Evolutionary conservation across 1,284 basidiomycete species (phyloP), one percentile per base, ranked within the genome.

Genomic region (Ceratobasidium sp.): DNA sequence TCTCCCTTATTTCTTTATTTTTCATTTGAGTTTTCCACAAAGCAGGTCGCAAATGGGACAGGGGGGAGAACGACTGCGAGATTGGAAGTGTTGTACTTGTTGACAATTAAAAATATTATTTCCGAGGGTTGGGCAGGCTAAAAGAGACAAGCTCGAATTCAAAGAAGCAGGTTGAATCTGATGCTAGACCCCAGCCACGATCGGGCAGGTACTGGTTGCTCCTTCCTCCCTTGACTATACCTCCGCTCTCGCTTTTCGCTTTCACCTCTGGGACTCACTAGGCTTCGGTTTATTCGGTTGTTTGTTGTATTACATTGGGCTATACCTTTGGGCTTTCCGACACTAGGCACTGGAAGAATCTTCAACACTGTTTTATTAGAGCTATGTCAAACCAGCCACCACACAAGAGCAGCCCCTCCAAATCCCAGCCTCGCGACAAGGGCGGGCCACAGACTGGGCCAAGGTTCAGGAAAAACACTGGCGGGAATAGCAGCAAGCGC

Each of bases 171-270:
- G 62, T 65, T 44, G 44, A 11, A 61, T 61, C n/a, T 74, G 59
- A 65, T 73, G 51, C 61, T 74, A 34, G 70, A 40, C 59, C 59
- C 51, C 70, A 74, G 57, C 70, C 70, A 74, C 70, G 59, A 74
- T 74, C 70, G 70, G 70, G 11, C 59, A 61, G 69, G 69, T 70
- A 52, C 69, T 34, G 56, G 34, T 19, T 40, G 46, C 32, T 59
- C 32, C 34, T 15, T 29, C 34, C 29, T 15, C 37, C 54, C 37
- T 64, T 29, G 40, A 59, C 56, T 71, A 71, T 71, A 71, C 44
- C 44, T 57, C 9, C 67, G 56, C 29, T 57, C 67, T 56, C 4
- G 37, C 32, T 57, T 29, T 32, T 71, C 46, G 43, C 56, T 57
- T 37, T 56, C 25, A 40, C 29, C 52, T 40, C 25, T 59, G 57